Evolutionary conservation across 768 basidiomycete species (phyloP).

Genomic region (Hortiboletus flavorubellus): DNA sequence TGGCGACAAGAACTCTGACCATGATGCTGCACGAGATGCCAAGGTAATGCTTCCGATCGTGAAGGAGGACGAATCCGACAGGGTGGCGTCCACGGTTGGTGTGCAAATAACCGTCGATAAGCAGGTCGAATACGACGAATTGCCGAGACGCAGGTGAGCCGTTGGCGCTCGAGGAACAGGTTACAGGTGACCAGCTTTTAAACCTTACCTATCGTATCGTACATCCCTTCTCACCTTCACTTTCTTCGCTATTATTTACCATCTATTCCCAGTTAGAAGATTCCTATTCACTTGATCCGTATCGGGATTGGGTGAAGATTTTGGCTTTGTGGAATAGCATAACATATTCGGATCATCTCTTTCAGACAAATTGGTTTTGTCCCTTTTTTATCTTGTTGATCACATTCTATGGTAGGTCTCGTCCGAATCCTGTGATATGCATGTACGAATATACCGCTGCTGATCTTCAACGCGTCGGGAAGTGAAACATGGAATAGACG

Average conservation of each 20-base stretch:
- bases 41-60: slow-evolving; percentile 37
- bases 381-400: too few species aligned
- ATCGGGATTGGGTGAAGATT: neutral
- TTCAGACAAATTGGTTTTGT: neutral
- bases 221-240: neutral
- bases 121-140: slow-evolving; percentile 50
- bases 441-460: too few species aligned
- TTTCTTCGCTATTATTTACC: neutral
- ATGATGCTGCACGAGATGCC: slow-evolving; percentile 33
- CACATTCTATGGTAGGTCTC: too few species aligned
- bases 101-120: slow-evolving; percentile 59
- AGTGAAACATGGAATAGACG: too few species aligned
- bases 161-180: neutral
- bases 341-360: neutral
- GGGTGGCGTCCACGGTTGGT: slow-evolving; percentile 25
- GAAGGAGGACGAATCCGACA: slow-evolving; percentile 26
- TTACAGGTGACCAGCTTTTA: too few species aligned
- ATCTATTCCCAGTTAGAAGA: neutral
- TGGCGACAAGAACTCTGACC: slow-evolving; percentile 40
- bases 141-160: slow-evolving; percentile 15
- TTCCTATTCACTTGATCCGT: neutral
- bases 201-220: neutral
- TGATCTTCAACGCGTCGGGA: too few species aligned
- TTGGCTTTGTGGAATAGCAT: slow-evolving; percentile 3
- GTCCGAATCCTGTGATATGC: too few species aligned